These are phyloP conservation scores for Pseudognaphalium luteoalbum DNA, from an alignment of 129 eudicot species.

Conservation along the genomic window DNA sequence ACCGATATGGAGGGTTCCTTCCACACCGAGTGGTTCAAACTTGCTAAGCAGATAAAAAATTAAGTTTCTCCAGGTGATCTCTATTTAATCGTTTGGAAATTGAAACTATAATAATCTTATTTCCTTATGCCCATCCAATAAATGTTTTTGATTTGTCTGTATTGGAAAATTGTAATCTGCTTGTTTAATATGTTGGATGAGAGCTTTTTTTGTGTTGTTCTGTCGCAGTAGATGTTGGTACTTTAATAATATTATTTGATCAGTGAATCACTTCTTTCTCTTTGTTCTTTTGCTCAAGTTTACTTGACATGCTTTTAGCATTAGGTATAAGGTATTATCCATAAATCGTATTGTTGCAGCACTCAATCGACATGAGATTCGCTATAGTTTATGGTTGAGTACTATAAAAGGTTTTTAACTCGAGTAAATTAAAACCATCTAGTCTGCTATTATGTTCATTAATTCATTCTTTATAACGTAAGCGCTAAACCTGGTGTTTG, in stretches of 20 bases:
- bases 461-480: no score
- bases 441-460: no score
- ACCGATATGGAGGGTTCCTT: constrained; percentile 48
- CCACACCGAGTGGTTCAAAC: constrained; percentile 65
- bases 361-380: no score
- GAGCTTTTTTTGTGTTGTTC: background rate
- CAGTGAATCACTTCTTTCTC: background rate
- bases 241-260: background rate
- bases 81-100: background rate
- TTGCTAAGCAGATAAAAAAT: constrained; percentile 42
- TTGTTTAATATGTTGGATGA: constrained; percentile 18
- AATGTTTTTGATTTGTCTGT: constrained; percentile 13
- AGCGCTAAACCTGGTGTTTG: no score
- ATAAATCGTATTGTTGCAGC: no score
- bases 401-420: no score
- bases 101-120: constrained; percentile 13
- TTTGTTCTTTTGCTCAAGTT: background rate
- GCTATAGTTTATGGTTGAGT: no score
- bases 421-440: no score
- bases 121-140: constrained; percentile 10
- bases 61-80: constrained; percentile 18
- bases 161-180: constrained; percentile 4
- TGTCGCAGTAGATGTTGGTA: background rate
- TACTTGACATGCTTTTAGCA: background rate
- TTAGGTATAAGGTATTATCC: no score